These are phyloP conservation scores for Ulvella scutata DNA, from an alignment of 139 green algal species.

Conservation along the genomic window DNA sequence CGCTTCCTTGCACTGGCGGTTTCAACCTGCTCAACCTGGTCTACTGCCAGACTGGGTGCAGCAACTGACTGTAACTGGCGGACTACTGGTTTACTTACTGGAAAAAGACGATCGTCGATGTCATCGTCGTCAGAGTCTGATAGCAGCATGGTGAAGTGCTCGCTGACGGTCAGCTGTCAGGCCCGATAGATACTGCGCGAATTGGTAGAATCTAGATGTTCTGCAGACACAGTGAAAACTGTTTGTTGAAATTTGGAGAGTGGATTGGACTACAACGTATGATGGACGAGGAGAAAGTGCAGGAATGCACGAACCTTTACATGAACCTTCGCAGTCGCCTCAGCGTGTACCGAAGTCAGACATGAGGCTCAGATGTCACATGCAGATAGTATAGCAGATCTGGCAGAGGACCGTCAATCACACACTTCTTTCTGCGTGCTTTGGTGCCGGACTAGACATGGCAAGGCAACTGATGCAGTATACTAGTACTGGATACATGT, in stretches of 20 bases:
- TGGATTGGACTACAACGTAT: neutral
- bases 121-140: neutral
- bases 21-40: neutral
- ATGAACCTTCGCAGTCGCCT: no score
- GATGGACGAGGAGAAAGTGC: neutral
- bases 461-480: no score
- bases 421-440: no score
- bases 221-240: neutral
- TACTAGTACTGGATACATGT: no score
- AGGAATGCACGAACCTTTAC: neutral
- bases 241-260: neutral
- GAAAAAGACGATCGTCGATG: neutral
- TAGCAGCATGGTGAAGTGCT: neutral
- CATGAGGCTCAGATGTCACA: no score
- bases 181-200: neutral
- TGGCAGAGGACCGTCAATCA: no score
- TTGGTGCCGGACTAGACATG: no score
- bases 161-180: neutral
- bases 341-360: no score
- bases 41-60: neutral
- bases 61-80: neutral
- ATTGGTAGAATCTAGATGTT: neutral
- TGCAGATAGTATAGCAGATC: no score
- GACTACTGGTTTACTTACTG: neutral
- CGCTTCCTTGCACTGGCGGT: neutral